These are phyloP conservation scores for Maudiozyma pseudohumilis DNA, from an alignment of 805 yeast genomes.

Conservation along the genomic window DNA sequence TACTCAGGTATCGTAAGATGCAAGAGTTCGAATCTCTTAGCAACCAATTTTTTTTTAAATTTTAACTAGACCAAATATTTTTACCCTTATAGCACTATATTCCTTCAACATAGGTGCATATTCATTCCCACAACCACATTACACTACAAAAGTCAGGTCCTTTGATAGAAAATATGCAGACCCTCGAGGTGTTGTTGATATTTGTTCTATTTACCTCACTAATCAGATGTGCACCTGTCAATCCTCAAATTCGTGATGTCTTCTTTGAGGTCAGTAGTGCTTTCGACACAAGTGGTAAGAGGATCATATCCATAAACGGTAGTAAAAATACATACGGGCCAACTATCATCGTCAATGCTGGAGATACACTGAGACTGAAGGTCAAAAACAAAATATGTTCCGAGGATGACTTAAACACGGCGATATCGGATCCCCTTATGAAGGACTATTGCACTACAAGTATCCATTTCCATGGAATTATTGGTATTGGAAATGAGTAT, in stretches of 20 bases:
- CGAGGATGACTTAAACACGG: slow-evolving; percentile 16
- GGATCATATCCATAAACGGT: slow-evolving; percentile 19
- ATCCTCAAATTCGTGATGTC: slow-evolving; percentile 4
- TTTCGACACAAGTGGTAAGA: slow-evolving; percentile 9
- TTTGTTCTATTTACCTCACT: background rate
- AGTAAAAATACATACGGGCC: slow-evolving; percentile 17
- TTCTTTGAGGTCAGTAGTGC: slow-evolving; percentile 11
- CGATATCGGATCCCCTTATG: slow-evolving; percentile 14
- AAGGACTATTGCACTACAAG: slow-evolving; percentile 26
- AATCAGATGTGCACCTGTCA: background rate
- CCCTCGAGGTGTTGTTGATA: background rate
- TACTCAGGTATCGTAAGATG: slow-evolving; percentile 24
- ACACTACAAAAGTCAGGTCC: no score
- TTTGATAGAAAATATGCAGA: background rate
- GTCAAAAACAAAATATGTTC: slow-evolving; percentile 18
- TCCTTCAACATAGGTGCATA: no score
- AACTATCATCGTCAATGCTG: slow-evolving; percentile 13
- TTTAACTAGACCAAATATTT: no score
- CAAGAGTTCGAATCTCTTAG: slow-evolving; percentile 24
- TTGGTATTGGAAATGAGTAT: slow-evolving; percentile 36
- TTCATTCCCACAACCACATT: no score
- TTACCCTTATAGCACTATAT: no score
- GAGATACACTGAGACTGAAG: slow-evolving; percentile 15
- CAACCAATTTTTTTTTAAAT: slow-evolving; percentile 16
- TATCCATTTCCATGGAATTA: slow-evolving; percentile 46